Conservation (phyloP, 208 protist species). For the Herpetomonas samuelpessoai region DNA sequence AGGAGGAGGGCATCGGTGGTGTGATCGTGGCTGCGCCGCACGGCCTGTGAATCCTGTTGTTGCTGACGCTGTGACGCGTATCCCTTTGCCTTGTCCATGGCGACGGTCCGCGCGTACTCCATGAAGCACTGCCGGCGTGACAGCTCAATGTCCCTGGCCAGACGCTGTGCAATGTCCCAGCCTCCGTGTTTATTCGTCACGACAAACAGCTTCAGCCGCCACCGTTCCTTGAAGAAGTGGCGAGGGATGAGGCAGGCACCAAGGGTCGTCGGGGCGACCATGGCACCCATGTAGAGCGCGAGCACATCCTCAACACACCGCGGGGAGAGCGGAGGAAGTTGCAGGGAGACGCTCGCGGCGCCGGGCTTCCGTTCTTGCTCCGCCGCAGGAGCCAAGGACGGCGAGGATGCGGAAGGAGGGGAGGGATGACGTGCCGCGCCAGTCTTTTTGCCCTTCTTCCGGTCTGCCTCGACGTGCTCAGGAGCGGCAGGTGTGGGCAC, state of each 20-base stretch:
- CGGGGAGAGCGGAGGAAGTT: conserved; percentile 5
- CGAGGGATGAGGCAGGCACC: conserved; percentile 23
- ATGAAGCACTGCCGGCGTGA: conserved; percentile 23
- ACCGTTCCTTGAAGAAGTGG: conserved; percentile 22
- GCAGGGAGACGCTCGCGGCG: not conserved
- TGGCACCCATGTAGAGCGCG: conserved; percentile 19
- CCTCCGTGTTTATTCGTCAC: conserved; percentile 24
- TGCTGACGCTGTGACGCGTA: not conserved
- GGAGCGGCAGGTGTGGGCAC: not conserved
- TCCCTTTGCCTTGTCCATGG: too few species aligned
- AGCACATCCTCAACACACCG: conserved; percentile 11
- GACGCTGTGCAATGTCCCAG: conserved; percentile 24
- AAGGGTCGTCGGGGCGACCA: conserved; percentile 27
- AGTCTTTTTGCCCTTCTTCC: not conserved
- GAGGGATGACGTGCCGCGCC: too few species aligned
- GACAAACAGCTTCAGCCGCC: conserved; percentile 36
- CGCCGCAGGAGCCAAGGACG: too few species aligned
- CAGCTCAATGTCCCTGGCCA: conserved; percentile 30
- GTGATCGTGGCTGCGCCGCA: not conserved
- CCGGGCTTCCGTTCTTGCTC: too few species aligned
- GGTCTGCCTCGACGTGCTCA: not conserved
- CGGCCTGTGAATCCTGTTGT: too few species aligned
- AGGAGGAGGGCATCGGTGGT: not conserved
- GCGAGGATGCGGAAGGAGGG: too few species aligned
- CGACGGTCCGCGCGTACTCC: conserved; percentile 5